A percentile compares a stretch with the other conserved stretches of the same genome.
phyloP scores from a whole-genome alignment of 2,329 filamentous ascomycete species.

The Chaetomiaceae sp. region DNA sequence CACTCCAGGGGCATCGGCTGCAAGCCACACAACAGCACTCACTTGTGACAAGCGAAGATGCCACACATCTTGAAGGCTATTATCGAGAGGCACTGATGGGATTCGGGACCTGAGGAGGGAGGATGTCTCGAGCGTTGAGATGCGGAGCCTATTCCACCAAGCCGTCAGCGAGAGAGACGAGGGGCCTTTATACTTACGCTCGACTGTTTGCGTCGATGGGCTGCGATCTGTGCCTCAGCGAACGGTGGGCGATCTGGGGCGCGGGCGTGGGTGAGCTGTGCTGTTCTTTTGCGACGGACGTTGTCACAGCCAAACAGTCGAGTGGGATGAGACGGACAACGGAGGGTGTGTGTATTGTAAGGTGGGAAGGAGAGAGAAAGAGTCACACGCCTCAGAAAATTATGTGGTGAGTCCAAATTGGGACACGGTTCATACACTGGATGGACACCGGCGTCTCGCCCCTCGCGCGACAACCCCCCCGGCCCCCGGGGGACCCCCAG shows the following conservation, averaged over 20 bases:
- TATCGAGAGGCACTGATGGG: conserved; percentile 4
- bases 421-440: conserved; percentile 8
- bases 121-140: conserved; percentile 14
- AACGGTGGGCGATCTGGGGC: no score
- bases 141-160: conserved; percentile 17
- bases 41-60: conserved; percentile 94
- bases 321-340: conserved; percentile 10
- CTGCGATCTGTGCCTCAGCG: not conserved
- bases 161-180: conserved; percentile 19
- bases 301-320: conserved; percentile 1
- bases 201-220: not conserved
- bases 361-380: conserved; percentile 7
- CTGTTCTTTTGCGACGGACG: no score
- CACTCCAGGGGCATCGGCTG: conserved; percentile 3
- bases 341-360: conserved; percentile 4
- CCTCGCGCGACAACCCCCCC: no score
- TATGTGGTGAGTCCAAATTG: conserved; percentile 18
- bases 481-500: conserved; percentile 2
- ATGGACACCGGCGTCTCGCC: conserved; percentile 12
- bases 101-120: conserved; percentile 10
- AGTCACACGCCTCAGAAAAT: conserved; percentile 19
- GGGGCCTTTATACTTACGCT: conserved; percentile 21
- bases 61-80: conserved; percentile 65
- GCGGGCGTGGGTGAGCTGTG: no score
- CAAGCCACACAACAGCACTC: conserved; percentile 30